A percentile compares a stretch with the other conserved stretches of the same genome.
phyloP scores from a whole-genome alignment of 192 early-diverging fungal genomes.

The Umbelopsis ramanniana region DNA sequence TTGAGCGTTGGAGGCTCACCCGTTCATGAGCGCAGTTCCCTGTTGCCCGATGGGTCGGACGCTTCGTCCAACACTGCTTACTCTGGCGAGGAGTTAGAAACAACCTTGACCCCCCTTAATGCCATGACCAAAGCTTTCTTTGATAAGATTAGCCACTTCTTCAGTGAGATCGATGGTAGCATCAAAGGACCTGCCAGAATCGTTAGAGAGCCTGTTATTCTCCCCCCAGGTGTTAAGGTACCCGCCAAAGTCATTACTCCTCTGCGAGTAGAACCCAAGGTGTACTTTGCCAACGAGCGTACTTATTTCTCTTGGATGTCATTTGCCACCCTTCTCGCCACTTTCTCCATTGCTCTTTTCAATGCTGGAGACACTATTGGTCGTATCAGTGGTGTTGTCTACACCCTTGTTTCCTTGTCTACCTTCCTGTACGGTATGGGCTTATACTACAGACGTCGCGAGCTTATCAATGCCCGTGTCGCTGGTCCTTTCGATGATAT shows the following conservation, averaged over 20 bases:
- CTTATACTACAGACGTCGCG: constrained; percentile 70
- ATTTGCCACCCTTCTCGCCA: constrained; percentile 71
- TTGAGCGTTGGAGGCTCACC: background rate
- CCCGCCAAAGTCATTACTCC: constrained; percentile 55
- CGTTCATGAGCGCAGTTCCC: constrained; percentile 23
- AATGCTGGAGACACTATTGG: constrained; percentile 77
- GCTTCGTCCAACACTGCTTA: background rate
- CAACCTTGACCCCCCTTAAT: background rate
- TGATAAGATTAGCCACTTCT: background rate
- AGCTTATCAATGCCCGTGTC: constrained; percentile 65
- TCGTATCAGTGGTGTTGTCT: constrained; percentile 68
- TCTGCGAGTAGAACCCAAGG: constrained; percentile 82
- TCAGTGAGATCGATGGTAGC: background rate
- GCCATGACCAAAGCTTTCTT: constrained; percentile 6
- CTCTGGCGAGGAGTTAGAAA: background rate
- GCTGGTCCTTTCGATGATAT: constrained; percentile 71
- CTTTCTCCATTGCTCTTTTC: constrained; percentile 71
- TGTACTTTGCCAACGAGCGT: constrained; percentile 87
- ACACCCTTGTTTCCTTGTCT: constrained; percentile 68
- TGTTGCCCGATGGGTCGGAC: background rate
- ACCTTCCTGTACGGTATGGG: constrained; percentile 75
- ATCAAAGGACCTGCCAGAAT: background rate
- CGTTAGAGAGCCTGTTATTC: constrained; percentile 25
- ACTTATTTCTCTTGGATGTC: constrained; percentile 86
- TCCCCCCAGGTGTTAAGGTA: constrained; percentile 41